Percentiles rank a stretch among this genome's conserved stretches.
Conservation (phyloP, 306 rosid species). For the Vigna mungo region DNA sequence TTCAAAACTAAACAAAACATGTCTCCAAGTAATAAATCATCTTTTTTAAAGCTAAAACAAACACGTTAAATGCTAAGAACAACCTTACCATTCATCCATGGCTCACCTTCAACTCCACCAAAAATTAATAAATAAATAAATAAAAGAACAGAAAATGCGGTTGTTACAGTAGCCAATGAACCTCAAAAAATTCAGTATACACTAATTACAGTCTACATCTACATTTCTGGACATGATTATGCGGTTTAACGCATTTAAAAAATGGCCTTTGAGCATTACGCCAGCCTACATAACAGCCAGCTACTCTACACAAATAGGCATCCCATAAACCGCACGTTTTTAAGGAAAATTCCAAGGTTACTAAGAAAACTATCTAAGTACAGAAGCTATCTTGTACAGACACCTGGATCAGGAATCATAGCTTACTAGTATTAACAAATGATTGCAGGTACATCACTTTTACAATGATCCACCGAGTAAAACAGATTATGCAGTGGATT, state of each 20-base stretch:
- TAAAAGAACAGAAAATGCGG: background rate
- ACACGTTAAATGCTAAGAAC: background rate
- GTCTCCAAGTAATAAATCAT: background rate
- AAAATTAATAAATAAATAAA: background rate
- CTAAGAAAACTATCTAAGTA: slow-evolving; percentile 27
- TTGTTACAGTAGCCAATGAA: slow-evolving; percentile 4
- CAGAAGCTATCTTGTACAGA: slow-evolving; percentile 39
- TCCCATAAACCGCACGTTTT: background rate
- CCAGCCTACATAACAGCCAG: slow-evolving; percentile 29
- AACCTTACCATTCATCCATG: background rate
- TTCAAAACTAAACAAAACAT: no score
- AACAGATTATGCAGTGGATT: slow-evolving; percentile 47
- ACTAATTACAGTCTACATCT: slow-evolving; percentile 33
- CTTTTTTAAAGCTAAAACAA: background rate
- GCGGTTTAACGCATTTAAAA: slow-evolving; percentile 31
- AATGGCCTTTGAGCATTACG: slow-evolving; percentile 28
- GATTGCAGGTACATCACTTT: slow-evolving; percentile 39
- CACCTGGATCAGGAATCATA: slow-evolving; percentile 36
- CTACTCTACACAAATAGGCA: background rate
- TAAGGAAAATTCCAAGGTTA: slow-evolving; percentile 29
- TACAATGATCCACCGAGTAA: slow-evolving; percentile 34
- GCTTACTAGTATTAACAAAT: slow-evolving; percentile 27
- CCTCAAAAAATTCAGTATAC: background rate
- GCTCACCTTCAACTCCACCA: background rate
- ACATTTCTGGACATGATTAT: slow-evolving; percentile 5